Conservation (phyloP, 352 stramenopile genomes). For the Pythium phragmiticola region DNA sequence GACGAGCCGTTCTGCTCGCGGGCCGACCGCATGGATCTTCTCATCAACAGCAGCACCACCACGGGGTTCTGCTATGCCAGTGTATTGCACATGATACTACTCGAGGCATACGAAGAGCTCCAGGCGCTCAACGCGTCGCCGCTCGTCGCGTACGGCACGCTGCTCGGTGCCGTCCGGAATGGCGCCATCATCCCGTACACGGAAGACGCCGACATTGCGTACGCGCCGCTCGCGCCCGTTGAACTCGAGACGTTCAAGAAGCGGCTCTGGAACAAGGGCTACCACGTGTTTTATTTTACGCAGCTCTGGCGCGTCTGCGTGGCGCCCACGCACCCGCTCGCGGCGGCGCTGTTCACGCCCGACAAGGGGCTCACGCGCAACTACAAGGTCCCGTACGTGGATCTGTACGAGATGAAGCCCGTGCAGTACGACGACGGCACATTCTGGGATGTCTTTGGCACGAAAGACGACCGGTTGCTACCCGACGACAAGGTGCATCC, state of each 20-base stretch:
- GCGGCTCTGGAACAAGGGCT: slow-evolving; percentile 31
- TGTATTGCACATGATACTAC: slow-evolving; percentile 38
- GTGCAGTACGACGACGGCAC: background rate
- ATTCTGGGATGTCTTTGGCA: slow-evolving; percentile 14
- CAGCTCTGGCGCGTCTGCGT: slow-evolving; percentile 46
- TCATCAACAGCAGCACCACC: slow-evolving; percentile 14
- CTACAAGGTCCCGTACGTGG: slow-evolving; percentile 37
- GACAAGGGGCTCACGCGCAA: slow-evolving; percentile 27
- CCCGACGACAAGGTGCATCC: slow-evolving; percentile 27
- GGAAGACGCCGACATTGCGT: slow-evolving; percentile 39
- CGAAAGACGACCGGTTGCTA: slow-evolving; percentile 24
- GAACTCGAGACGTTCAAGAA: slow-evolving; percentile 19
- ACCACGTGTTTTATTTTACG: slow-evolving; percentile 42
- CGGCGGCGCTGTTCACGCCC: slow-evolving; percentile 34
- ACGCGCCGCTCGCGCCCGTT: slow-evolving; percentile 10
- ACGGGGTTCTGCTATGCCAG: slow-evolving; percentile 30
- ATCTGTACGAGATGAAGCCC: slow-evolving; percentile 40
- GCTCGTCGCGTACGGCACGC: slow-evolving; percentile 32
- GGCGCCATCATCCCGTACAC: slow-evolving; percentile 39
- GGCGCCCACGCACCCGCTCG: slow-evolving; percentile 41
- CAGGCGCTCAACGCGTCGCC: slow-evolving; percentile 15
- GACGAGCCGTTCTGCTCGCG: slow-evolving; percentile 32
- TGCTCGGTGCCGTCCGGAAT: slow-evolving; percentile 43
- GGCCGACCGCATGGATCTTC: slow-evolving; percentile 31
- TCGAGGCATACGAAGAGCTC: slow-evolving; percentile 37